Base-by-base conservation (phyloP, 257 asterid genomes). In the Verbascum thapsus region DNA sequence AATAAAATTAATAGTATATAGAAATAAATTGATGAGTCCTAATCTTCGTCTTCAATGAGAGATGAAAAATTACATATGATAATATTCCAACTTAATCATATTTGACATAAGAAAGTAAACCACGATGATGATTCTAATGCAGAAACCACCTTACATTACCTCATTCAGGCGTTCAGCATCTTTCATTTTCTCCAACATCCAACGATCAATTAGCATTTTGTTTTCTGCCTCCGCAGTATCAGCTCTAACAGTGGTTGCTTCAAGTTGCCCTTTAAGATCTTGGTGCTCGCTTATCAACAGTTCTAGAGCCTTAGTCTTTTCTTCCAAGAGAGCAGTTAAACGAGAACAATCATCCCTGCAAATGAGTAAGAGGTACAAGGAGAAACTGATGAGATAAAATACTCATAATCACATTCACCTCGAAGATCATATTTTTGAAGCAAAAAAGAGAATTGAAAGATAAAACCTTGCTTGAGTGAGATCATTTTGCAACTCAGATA, bases 131-230 rank as follows among this genome's bases (percentile, higher is more conserved):
- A 60, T 13, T 37, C 34, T 11, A 39, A n/a, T 20, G 37, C 18
- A 32, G 39, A 26, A 63, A 38, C 34, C 38, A 57, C 45, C 47
- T 44, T 17, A 4, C 58, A 23, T 18, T 77, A 89, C 99, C 96
- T 94, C 96, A 53, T 94, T 94, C 37, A 94, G 80, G 59, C 90
- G 91, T 60, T 90, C 99, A 63, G 99, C 95, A 56, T 90, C 95
- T 75, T 87, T 79, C 96, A 90, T 94, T 74, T 90, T 94, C 72
- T 82, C 90, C 69, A 90, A 68, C 96, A 94, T 82, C 91, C 94
- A 85, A 51, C 95, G 94, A 66, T 94, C 99, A 68, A 94, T 72
- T 69, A 94, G 76, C 77, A 69, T 84, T 79, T 85, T 89, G 75
- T 87, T 90, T 75, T 94, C 99, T 2, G 91, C 81, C 76, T 79